These are phyloP conservation scores for Cryptosporidium andersoni DNA, from an alignment of 169 alveolate species.

Conservation along the genomic window DNA sequence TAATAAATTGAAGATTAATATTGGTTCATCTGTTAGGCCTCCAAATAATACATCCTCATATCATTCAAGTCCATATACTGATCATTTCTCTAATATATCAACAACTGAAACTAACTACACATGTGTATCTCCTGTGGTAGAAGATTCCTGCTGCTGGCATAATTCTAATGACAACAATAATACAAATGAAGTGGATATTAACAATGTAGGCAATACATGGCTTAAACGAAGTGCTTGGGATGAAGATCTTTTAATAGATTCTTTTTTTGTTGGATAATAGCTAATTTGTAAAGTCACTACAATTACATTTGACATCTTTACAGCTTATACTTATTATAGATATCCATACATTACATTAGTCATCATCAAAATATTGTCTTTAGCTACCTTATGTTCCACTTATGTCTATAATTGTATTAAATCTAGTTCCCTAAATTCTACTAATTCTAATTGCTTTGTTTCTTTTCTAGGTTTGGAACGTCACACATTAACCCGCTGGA, in stretches of 20 bases:
- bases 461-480: no score
- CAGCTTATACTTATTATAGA: no score
- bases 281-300: background rate
- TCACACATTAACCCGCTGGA: no score
- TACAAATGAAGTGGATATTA: background rate
- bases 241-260: slow-evolving; percentile 51
- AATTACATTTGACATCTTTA: no score
- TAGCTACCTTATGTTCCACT: no score
- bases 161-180: background rate
- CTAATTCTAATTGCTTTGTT: no score
- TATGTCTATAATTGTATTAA: no score
- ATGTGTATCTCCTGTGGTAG: slow-evolving; percentile 22
- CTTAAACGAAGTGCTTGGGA: slow-evolving; percentile 64
- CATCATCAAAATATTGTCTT: no score
- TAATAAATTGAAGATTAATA: background rate
- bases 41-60: background rate
- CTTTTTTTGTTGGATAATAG: slow-evolving; percentile 61
- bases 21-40: background rate
- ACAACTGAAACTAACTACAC: slow-evolving; percentile 13
- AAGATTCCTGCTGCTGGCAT: slow-evolving; percentile 6
- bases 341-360: no score
- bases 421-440: no score
- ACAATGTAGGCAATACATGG: slow-evolving; percentile 31
- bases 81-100: background rate
- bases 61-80: slow-evolving; percentile 10